Percentiles rank a stretch among this genome's conserved stretches.
Evolutionary conservation across 805 yeast genomes (phyloP).

Genomic region (Starmerella geochares): DNA sequence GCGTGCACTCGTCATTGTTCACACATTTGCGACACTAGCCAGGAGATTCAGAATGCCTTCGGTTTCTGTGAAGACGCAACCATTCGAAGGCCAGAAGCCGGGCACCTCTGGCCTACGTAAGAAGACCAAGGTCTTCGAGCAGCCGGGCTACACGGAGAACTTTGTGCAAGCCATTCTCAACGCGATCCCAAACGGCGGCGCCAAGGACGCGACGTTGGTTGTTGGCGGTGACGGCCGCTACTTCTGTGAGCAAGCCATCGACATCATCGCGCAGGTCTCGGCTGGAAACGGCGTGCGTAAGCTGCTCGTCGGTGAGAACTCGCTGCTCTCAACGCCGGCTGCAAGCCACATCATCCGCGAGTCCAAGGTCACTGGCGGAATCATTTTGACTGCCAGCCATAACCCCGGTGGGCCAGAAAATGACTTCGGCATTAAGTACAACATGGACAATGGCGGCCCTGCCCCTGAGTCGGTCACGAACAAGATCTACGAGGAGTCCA

Average conservation of each 20-base stretch:
- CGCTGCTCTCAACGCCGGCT: slow-evolving; percentile 89
- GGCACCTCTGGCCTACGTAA: slow-evolving; percentile 96
- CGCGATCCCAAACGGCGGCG: slow-evolving; percentile 79
- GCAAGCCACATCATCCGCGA: slow-evolving; percentile 87
- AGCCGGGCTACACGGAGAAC: slow-evolving; percentile 77
- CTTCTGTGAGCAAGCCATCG: slow-evolving; percentile 73
- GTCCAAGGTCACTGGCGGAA: slow-evolving; percentile 67
- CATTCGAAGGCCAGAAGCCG: slow-evolving; percentile 87
- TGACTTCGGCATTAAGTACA: slow-evolving; percentile 93
- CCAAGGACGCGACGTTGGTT: slow-evolving; percentile 60
- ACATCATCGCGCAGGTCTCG: slow-evolving; percentile 68
- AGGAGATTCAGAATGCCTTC: slow-evolving; percentile 10
- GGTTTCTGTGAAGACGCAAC: slow-evolving; percentile 46
- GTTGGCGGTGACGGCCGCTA: slow-evolving; percentile 97
- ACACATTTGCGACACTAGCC: background rate
- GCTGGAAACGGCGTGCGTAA: slow-evolving; percentile 87
- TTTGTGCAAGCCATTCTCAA: slow-evolving; percentile 77
- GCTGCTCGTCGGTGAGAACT: slow-evolving; percentile 77
- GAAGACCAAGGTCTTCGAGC: slow-evolving; percentile 76
- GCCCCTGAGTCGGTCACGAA: slow-evolving; percentile 94
- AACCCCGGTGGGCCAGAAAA: slow-evolving; percentile 94
- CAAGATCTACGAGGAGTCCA: slow-evolving; percentile 65
- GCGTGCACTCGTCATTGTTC: background rate
- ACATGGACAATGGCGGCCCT: slow-evolving; percentile 92
- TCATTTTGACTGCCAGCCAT: slow-evolving; percentile 90